These are phyloP conservation scores for Cyclotella choctawhatcheeana DNA, from an alignment of 108 stramenopile species.

Conservation along the genomic window DNA sequence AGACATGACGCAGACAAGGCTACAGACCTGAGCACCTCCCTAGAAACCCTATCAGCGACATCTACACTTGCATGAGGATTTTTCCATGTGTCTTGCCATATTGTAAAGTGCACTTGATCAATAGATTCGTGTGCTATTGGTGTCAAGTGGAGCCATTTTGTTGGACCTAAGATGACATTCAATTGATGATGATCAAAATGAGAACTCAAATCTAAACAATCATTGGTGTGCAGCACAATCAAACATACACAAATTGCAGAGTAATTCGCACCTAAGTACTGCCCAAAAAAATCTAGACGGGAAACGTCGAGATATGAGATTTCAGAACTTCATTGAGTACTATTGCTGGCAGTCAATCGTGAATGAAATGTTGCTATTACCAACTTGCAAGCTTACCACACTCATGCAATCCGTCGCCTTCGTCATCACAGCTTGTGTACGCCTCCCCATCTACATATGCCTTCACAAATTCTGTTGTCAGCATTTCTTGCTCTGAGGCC, in stretches of 20 bases:
- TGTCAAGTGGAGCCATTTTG: slow-evolving; percentile 49
- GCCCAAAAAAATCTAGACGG: slow-evolving; percentile 32
- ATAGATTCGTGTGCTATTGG: slow-evolving; percentile 7
- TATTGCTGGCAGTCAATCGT: no score
- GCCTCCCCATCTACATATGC: slow-evolving; percentile 39
- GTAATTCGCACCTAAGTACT: slow-evolving; percentile 21
- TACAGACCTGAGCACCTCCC: slow-evolving; percentile 35
- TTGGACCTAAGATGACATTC: slow-evolving; percentile 21
- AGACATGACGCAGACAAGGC: no score
- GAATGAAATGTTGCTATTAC: no score
- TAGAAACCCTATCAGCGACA: slow-evolving; percentile 43
- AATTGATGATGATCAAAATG: not conserved
- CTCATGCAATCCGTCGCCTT: slow-evolving; percentile 44
- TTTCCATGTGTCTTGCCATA: slow-evolving; percentile 49
- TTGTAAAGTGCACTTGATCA: slow-evolving; percentile 29
- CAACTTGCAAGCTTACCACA: no score
- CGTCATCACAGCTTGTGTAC: slow-evolving; percentile 49
- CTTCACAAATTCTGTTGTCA: slow-evolving; percentile 12
- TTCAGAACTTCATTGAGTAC: no score
- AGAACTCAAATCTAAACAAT: not conserved
- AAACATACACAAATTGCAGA: not conserved
- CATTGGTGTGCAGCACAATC: not conserved
- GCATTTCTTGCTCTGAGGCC: slow-evolving; percentile 23
- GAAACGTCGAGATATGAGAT: no score
- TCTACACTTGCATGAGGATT: slow-evolving; percentile 36